These are phyloP conservation scores for Trichoderma semiorbis DNA, from an alignment of 2,329 filamentous ascomycete genomes.

Conservation along the genomic window DNA sequence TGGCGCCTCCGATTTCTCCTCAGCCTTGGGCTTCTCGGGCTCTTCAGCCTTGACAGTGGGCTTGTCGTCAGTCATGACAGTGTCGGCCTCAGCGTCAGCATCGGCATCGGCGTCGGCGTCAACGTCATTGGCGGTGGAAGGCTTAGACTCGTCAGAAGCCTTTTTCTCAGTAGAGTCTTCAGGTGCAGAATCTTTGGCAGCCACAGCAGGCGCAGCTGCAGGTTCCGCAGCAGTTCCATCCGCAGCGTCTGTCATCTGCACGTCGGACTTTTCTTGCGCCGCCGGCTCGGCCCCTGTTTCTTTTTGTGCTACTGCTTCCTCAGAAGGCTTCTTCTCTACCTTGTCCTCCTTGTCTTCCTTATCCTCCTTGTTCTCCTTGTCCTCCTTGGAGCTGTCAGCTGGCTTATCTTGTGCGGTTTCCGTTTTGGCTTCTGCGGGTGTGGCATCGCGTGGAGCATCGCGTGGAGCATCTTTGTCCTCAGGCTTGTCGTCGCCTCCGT, in stretches of 20 bases:
- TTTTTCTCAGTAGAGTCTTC: background rate
- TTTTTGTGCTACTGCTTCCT: background rate
- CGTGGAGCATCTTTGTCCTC: conserved; percentile 20
- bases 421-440: background rate
- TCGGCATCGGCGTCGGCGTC: background rate
- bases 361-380: conserved; percentile 18
- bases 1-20: conserved; percentile 22
- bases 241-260: conserved; percentile 26
- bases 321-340: conserved; percentile 10
- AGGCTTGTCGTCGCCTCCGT: conserved; percentile 1
- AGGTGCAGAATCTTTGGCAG: conserved; percentile 1
- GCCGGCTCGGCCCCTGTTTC: background rate
- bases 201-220: background rate
- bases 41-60: conserved; percentile 23
- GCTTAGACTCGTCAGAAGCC: conserved; percentile 18
- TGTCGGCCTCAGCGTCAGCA: conserved; percentile 21
- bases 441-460: background rate
- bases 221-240: background rate
- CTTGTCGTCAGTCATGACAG: conserved; percentile 29
- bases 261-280: conserved; percentile 21
- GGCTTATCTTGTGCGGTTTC: conserved; percentile 8
- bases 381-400: background rate
- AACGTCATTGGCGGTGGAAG: background rate
- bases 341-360: background rate
- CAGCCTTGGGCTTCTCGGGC: conserved; percentile 21